phyloP scores from a whole-genome alignment of 164 flowering plant genomes.

The Santalum album region DNA sequence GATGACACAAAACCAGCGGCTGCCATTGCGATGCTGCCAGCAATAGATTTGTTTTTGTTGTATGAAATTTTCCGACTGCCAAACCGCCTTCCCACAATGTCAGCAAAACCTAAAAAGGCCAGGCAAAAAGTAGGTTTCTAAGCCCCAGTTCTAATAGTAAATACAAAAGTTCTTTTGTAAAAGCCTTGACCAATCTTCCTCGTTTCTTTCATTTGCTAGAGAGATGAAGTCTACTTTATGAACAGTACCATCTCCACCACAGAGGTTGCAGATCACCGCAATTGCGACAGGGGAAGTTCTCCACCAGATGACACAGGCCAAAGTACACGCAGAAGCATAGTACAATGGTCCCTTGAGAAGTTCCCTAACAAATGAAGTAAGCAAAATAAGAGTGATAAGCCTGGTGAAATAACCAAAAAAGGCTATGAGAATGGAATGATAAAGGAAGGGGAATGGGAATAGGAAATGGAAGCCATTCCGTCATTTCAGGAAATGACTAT shows the following conservation, averaged over 20 bases:
- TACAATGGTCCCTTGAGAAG: constrained; percentile 86
- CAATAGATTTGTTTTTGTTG: constrained; percentile 62
- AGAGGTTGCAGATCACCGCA: constrained; percentile 79
- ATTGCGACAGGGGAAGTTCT: constrained; percentile 70
- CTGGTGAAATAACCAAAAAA: background rate
- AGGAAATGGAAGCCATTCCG: no score
- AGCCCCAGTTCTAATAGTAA: background rate
- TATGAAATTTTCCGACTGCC: constrained; percentile 67
- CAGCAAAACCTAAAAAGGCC: constrained; percentile 64
- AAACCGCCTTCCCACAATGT: constrained; percentile 74
- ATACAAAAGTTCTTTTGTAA: no score
- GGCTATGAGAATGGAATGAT: no score
- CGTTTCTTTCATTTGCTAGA: background rate
- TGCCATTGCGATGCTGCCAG: constrained; percentile 77
- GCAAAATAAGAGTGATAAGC: constrained; percentile 1
- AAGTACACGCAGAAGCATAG: constrained; percentile 60
- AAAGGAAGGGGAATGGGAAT: no score
- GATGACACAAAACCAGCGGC: constrained; percentile 69
- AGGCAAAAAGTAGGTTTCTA: background rate
- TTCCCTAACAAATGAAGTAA: constrained; percentile 47
- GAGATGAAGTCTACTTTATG: background rate
- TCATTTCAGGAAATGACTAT: no score
- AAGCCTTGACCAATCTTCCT: background rate
- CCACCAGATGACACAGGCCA: constrained; percentile 68
- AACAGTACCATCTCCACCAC: constrained; percentile 91